Evolutionary conservation across 73 alveolate genomes (phyloP).

Genomic region (Uronychia binucleata): DNA sequence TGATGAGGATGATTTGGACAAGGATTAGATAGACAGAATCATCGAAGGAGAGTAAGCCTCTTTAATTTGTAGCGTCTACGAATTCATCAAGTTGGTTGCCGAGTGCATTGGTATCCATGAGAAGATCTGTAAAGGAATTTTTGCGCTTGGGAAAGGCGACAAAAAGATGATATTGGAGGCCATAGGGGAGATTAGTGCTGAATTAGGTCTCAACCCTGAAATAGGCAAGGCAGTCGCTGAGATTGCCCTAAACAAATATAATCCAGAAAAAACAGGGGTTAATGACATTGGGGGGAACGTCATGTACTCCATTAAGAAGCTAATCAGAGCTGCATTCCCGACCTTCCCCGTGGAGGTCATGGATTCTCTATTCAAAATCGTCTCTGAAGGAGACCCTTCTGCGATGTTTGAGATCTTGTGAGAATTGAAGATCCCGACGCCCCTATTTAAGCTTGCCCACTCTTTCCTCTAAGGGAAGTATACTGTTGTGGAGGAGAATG

Average conservation of each 20-base stretch:
- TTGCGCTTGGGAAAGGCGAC: slow-evolving; percentile 12
- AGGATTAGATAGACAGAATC: too few relatives aligned
- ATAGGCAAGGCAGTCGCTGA: background rate
- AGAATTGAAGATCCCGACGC: too few relatives aligned
- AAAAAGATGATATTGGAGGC: background rate
- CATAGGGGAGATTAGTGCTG: background rate
- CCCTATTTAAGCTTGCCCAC: too few relatives aligned
- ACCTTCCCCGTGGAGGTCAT: slow-evolving; percentile 1
- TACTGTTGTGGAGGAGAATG: too few relatives aligned
- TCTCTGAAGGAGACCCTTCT: slow-evolving; percentile 25
- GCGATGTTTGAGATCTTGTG: slow-evolving; percentile 1
- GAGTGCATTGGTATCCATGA: slow-evolving; percentile 5
- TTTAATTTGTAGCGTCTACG: too few relatives aligned
- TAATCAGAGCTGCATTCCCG: slow-evolving; percentile 10
- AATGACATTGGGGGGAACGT: slow-evolving; percentile 5
- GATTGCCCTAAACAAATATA: slow-evolving; percentile 18
- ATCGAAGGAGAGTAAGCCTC: too few relatives aligned
- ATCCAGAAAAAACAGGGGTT: slow-evolving; percentile 23
- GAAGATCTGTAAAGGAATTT: background rate
- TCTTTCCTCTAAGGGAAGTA: too few relatives aligned
- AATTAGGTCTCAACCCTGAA: slow-evolving; percentile 5
- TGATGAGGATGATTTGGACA: too few relatives aligned
- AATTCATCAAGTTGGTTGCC: too few relatives aligned
- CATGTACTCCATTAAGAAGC: slow-evolving; percentile 16
- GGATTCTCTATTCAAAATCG: slow-evolving; percentile 12